Evolutionary conservation across 1,139 yeast species (phyloP), one percentile per base, ranked within the genome.

Genomic region (Hyphopichia fennica): DNA sequence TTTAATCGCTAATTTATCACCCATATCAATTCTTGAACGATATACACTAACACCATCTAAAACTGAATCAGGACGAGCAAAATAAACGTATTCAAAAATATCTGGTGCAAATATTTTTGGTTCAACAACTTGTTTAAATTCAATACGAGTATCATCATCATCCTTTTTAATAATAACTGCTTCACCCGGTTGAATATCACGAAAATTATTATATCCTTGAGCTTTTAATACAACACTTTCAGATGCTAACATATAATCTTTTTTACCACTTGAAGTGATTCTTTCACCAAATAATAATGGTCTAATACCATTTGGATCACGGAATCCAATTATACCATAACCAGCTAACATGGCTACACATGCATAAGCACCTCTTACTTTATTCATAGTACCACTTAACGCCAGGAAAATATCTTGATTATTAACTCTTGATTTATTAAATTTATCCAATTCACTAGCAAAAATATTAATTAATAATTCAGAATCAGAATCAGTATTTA

Each of bases 61-160:
- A 33, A 93, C 96, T 37, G 96, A 86, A 63, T 93, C 99, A 0
- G 98, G 97, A 62, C 99, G 82, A 23, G 99, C 98, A 70, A 93
- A 93, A 69, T 93, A 93, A 37, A 93, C 99, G 61, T 90, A 95
- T 68, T 93, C 99, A 57, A 93, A 93, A 52, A 93, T 84, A 68
- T 95, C 99, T 3, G 99, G 99, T 9, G 96, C 83, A 65, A 90
- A 91, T 2, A 84, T 65, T 58, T 77, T 73, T 46, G 84, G 79
- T 46, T 87, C 83, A n/a, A 84, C 93, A 42, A 91, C 89, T 69
- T 93, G 99, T 52, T 81, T 81, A 62, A 88, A 83, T 59, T 88
- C 93, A 18, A 38, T 33, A 96, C 49, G 65, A 64, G 39, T 58
- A 47, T 54, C 62, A 3, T 51, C 55, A 36, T 81, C 69, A 49